Conservation (phyloP, 495 filamentous ascomycete genomes). For the Lophiotrema nucula region DNA sequence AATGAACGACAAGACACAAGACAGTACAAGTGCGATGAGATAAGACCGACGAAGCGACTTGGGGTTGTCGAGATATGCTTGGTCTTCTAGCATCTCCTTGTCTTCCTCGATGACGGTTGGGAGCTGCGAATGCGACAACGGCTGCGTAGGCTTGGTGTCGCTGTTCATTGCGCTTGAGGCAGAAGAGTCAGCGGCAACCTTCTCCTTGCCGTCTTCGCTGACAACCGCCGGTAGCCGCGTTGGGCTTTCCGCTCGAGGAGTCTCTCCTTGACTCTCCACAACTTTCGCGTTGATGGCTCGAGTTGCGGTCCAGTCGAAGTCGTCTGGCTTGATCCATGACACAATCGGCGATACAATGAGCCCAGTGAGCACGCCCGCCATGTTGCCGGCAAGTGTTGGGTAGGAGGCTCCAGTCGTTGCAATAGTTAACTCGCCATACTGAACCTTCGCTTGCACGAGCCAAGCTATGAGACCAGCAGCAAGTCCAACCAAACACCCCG, state of each 20-base stretch:
- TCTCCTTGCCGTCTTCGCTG: no score
- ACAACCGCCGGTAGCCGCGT: constrained; percentile 1
- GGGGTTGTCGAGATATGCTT: constrained; percentile 28
- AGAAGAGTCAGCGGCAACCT: no score
- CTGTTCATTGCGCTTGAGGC: no score
- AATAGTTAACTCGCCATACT: constrained; percentile 51
- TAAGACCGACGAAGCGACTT: constrained; percentile 22
- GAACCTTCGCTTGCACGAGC: constrained; percentile 46
- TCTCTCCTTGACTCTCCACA: background rate
- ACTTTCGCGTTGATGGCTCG: no score
- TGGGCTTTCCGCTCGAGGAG: constrained; percentile 4
- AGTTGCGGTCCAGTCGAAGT: no score
- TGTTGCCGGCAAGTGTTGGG: constrained; percentile 49
- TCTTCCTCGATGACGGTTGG: background rate
- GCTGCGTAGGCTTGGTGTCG: background rate
- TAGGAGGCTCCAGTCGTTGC: constrained; percentile 44
- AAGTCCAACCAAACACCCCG: constrained; percentile 46
- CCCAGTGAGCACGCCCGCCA: constrained; percentile 37
- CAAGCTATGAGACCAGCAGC: constrained; percentile 48
- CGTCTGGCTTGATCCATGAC: no score
- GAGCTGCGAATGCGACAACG: background rate
- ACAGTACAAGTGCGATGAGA: constrained; percentile 30
- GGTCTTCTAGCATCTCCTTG: background rate
- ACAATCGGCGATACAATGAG: no score
- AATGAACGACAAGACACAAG: constrained; percentile 31